These are phyloP conservation scores for Acer campestre DNA, from an alignment of 345 rosid species.

Conservation along the genomic window DNA sequence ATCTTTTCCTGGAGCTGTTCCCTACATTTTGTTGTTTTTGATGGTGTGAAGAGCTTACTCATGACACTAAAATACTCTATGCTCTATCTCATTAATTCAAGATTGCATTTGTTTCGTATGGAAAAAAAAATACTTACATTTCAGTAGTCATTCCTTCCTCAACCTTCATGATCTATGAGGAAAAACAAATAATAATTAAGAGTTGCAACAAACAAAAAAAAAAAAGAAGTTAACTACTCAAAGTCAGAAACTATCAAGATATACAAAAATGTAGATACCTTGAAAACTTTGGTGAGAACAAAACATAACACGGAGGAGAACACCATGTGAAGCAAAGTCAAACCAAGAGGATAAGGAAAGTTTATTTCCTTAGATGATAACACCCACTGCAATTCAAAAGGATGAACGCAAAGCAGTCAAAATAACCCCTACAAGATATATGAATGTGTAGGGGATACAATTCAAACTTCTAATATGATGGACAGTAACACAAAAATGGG, in stretches of 20 bases:
- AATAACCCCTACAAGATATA: not conserved
- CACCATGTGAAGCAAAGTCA: constrained; percentile 95
- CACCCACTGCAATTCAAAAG: constrained; percentile 73
- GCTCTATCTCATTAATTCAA: not conserved
- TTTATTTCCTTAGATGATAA: constrained; percentile 96
- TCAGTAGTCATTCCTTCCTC: constrained; percentile 96
- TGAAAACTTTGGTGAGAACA: constrained; percentile 74
- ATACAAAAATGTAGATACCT: constrained; percentile 46
- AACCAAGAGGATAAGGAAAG: constrained; percentile 94
- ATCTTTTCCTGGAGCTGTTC: too few species aligned
- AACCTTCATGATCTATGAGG: constrained; percentile 68
- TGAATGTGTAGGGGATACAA: not conserved
- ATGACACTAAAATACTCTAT: too few species aligned
- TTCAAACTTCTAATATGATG: not conserved
- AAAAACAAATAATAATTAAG: constrained; percentile 14
- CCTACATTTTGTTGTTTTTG: too few species aligned
- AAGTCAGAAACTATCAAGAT: constrained; percentile 10
- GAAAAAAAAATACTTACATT: constrained; percentile 58
- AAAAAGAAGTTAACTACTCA: not conserved
- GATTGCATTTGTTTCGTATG: not conserved
- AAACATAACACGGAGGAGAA: constrained; percentile 90
- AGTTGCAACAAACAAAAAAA: constrained; percentile 1
- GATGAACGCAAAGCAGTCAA: not conserved
- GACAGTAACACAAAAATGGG: not conserved
- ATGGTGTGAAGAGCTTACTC: too few species aligned